These are phyloP conservation scores for Glycine tomentella DNA, from an alignment of 306 rosid genomes.

Conservation along the genomic window DNA sequence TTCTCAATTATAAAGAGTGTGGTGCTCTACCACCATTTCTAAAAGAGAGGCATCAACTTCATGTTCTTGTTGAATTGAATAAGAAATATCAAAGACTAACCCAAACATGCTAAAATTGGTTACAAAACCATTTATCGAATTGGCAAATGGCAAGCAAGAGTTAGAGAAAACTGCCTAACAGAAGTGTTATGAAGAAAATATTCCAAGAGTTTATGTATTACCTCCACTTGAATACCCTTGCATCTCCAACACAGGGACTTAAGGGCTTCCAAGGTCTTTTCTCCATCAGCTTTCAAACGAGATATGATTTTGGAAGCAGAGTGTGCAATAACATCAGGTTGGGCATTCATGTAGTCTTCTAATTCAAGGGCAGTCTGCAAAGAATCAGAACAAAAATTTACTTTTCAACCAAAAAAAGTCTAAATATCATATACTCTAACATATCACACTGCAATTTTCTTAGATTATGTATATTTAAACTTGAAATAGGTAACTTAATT, in stretches of 20 bases:
- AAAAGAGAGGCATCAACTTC: constrained; percentile 24
- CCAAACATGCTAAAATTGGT: constrained; percentile 31
- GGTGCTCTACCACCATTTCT: constrained; percentile 23
- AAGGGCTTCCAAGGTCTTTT: constrained; percentile 81
- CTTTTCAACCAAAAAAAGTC: constrained; percentile 30
- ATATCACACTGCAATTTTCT: constrained; percentile 13
- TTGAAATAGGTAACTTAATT: not conserved
- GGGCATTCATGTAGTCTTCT: constrained; percentile 85
- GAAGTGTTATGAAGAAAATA: constrained; percentile 21
- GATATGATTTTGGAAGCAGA: constrained; percentile 86
- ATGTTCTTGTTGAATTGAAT: constrained; percentile 15
- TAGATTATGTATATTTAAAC: not conserved
- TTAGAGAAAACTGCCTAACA: constrained; percentile 18
- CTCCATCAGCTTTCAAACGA: constrained; percentile 86
- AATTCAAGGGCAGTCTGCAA: constrained; percentile 75
- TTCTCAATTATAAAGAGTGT: constrained; percentile 30
- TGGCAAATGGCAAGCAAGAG: not conserved
- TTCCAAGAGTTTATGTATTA: constrained; percentile 46
- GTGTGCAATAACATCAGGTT: constrained; percentile 90
- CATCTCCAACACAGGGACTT: constrained; percentile 90
- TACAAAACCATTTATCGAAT: not conserved
- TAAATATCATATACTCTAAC: constrained; percentile 28
- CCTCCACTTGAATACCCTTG: constrained; percentile 96
- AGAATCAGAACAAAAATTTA: constrained; percentile 42
- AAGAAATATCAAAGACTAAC: constrained; percentile 3